Evolutionary conservation across 352 stramenopile species (phyloP).

Genomic region (Phytophthora ohioensis): DNA sequence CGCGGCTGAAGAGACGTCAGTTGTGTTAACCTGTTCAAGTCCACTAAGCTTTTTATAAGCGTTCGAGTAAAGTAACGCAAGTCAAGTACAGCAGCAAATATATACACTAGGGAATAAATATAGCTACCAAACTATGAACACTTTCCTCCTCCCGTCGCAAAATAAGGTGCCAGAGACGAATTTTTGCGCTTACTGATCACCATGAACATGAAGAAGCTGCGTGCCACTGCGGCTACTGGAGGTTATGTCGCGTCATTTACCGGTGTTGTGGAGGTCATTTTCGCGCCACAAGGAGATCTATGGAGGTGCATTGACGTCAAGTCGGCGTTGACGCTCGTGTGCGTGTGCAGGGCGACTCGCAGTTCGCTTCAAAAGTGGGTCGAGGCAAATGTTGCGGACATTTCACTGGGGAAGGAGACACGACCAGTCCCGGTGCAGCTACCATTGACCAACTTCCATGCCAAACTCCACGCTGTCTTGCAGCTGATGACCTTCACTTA

Average conservation of each 20-base stretch:
- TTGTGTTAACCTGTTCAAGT: slow-evolving; percentile 1
- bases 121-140: slow-evolving; percentile 1
- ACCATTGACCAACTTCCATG: not conserved
- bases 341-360: slow-evolving; percentile 10
- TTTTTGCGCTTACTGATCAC: not conserved
- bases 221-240: not conserved
- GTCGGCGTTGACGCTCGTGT: slow-evolving; percentile 20
- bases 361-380: slow-evolving; percentile 18
- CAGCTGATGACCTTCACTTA: slow-evolving; percentile 48
- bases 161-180: not conserved
- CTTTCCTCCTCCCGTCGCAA: not conserved
- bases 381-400: slow-evolving; percentile 9
- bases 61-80: slow-evolving; percentile 1
- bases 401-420: slow-evolving; percentile 32
- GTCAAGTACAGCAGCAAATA: slow-evolving; percentile 3
- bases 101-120: slow-evolving; percentile 32
- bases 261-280: slow-evolving; percentile 22
- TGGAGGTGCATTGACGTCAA: slow-evolving; percentile 22
- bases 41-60: slow-evolving; percentile 30
- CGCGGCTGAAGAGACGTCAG: slow-evolving; percentile 13
- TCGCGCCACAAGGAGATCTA: slow-evolving; percentile 9
- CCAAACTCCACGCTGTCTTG: slow-evolving; percentile 5
- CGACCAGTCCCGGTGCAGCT: slow-evolving; percentile 30
- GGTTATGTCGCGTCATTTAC: slow-evolving; percentile 6
- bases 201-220: slow-evolving; percentile 31